A percentile compares a stretch with the other conserved stretches of the same genome.
Evolutionary conservation across 2,329 filamentous ascomycete genomes (phyloP).

Genomic region (Trichoderma gracile): DNA sequence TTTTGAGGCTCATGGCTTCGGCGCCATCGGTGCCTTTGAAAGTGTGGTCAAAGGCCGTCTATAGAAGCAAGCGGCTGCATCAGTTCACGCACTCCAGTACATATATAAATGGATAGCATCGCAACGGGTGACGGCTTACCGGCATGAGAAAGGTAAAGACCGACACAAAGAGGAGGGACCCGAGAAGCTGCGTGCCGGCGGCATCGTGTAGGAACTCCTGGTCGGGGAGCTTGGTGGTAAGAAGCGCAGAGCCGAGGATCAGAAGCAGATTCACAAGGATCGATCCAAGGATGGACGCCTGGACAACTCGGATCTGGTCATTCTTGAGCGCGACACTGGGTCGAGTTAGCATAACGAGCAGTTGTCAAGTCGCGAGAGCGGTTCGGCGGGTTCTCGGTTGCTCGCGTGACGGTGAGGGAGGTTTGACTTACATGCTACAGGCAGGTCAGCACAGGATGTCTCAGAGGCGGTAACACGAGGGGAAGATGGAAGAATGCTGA

Average conservation of each 20-base stretch:
- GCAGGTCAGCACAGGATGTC: neutral
- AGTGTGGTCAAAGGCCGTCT: constrained; percentile 47
- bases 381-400: neutral
- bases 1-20: constrained; percentile 63
- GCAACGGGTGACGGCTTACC: constrained; percentile 30
- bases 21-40: constrained; percentile 61
- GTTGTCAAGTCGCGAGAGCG: neutral
- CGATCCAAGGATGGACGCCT: constrained; percentile 73
- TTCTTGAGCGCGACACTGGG: constrained; percentile 51
- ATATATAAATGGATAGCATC: neutral
- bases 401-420: neutral
- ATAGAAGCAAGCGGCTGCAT: neutral
- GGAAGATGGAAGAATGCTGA: neutral
- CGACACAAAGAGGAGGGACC: constrained; percentile 42
- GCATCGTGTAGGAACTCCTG: constrained; percentile 57
- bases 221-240: constrained; percentile 67
- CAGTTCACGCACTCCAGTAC: neutral
- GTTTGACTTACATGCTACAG: constrained; percentile 19
- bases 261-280: constrained; percentile 75
- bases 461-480: neutral
- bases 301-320: constrained; percentile 72
- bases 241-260: constrained; percentile 74
- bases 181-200: constrained; percentile 40
- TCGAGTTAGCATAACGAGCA: neutral
- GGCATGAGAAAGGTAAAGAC: constrained; percentile 44